Evolutionary conservation across 306 rosid species (phyloP).

Genomic region (Morella rubra): DNA sequence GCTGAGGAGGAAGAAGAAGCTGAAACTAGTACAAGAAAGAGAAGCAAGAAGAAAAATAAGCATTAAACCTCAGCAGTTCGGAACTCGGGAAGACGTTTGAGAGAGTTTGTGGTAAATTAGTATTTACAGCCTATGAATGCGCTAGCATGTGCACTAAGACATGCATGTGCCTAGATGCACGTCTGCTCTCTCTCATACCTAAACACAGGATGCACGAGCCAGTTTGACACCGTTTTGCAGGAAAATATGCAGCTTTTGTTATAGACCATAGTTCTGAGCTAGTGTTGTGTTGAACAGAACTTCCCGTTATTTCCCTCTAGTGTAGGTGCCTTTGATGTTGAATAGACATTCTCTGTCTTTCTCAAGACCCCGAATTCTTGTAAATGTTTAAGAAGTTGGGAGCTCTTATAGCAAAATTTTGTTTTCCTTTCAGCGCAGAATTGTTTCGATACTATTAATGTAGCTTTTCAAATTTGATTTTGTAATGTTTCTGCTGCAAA

Average conservation of each 20-base stretch:
- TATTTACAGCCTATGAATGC: neutral
- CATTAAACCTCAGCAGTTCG: neutral
- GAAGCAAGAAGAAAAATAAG: conserved; percentile 78
- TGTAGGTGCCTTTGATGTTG: neutral
- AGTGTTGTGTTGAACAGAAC: neutral
- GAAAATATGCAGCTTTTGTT: too few species aligned
- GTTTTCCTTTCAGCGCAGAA: neutral
- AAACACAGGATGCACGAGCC: too few species aligned
- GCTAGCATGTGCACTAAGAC: neutral
- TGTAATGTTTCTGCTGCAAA: too few species aligned
- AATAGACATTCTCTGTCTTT: neutral
- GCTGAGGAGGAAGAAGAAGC: conserved; percentile 86
- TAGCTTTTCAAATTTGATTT: too few species aligned
- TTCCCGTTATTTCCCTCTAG: neutral
- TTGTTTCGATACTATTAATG: too few species aligned
- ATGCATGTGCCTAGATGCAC: neutral
- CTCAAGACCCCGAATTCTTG: neutral
- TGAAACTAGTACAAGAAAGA: conserved; percentile 66
- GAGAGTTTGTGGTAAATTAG: neutral
- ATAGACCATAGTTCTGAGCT: neutral
- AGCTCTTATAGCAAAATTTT: neutral
- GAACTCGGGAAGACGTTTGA: neutral
- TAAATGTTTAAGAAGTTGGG: neutral
- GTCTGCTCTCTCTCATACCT: too few species aligned
- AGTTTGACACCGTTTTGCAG: too few species aligned